phyloP scores from a whole-genome alignment of 345 rosid genomes.

The Eucalyptus cloeziana region DNA sequence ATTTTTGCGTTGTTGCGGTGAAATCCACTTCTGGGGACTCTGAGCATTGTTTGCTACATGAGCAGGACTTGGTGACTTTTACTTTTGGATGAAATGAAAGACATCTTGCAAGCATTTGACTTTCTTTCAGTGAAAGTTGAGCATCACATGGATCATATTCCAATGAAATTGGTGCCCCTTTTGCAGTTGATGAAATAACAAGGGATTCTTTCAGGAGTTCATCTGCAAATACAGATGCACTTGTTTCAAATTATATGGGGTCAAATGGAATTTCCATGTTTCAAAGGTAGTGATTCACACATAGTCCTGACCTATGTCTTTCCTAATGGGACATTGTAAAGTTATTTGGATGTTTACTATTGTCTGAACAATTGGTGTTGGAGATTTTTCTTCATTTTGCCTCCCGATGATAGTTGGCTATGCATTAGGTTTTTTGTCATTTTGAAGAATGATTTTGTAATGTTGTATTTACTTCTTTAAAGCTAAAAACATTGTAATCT shows the following conservation, averaged over 20 bases:
- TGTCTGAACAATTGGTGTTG: neutral
- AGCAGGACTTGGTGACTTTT: constrained; percentile 43
- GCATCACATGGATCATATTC: constrained; percentile 35
- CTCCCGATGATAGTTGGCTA: neutral
- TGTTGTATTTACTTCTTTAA: neutral
- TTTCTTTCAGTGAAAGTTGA: constrained; percentile 22
- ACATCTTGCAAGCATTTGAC: constrained; percentile 8
- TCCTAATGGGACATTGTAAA: neutral
- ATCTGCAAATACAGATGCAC: constrained; percentile 20
- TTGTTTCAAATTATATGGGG: constrained; percentile 27
- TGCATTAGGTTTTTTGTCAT: neutral
- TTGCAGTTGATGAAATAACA: constrained; percentile 5
- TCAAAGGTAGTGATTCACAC: constrained; percentile 44
- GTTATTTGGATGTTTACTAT: neutral
- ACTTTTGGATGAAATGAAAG: constrained; percentile 18
- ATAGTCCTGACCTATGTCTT: neutral
- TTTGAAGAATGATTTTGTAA: neutral
- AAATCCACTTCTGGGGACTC: constrained; percentile 43
- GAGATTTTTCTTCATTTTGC: neutral
- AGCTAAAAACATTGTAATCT: neutral
- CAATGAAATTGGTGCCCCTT: constrained; percentile 17
- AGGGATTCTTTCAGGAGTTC: constrained; percentile 16
- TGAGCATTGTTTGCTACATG: constrained; percentile 13
- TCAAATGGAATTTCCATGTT: constrained; percentile 56
- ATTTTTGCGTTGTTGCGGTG: constrained; percentile 8